phyloP scores from a whole-genome alignment of 2,329 filamentous ascomycete species.

The Leptographium flavum region DNA sequence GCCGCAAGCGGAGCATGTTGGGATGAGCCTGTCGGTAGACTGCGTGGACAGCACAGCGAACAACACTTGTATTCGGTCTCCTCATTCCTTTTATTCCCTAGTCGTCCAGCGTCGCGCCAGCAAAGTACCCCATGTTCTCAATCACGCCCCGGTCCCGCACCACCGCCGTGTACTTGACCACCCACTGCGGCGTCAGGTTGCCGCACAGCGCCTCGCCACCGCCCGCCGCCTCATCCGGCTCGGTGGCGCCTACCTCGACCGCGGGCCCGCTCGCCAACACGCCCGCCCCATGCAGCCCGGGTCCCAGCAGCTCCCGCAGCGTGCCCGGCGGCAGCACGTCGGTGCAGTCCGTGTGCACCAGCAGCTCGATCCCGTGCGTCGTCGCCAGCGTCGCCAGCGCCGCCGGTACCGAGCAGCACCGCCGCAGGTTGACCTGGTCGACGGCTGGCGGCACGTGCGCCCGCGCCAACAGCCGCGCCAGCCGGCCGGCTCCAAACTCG shows the following conservation, averaged over 20 bases:
- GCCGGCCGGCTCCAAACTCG: conserved; percentile 78
- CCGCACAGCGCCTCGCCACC: conserved; percentile 47
- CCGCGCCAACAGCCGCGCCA: conserved; percentile 60
- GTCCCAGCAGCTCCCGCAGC: conserved; percentile 67
- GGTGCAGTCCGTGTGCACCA: conserved; percentile 89
- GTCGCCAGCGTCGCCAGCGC: conserved; percentile 76
- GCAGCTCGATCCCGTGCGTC: conserved; percentile 65
- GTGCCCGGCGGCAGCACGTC: conserved; percentile 82
- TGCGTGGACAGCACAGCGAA: background rate
- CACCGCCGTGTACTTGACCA: conserved; percentile 93
- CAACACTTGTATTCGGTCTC: too few relatives aligned
- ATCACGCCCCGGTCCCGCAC: conserved; percentile 89
- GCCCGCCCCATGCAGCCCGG: conserved; percentile 56
- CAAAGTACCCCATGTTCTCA: conserved; percentile 97
- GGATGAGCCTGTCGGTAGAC: too few relatives aligned
- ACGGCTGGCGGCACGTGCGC: conserved; percentile 64
- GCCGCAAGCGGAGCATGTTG: conserved; percentile 93
- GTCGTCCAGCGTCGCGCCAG: conserved; percentile 54
- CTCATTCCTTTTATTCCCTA: too few relatives aligned
- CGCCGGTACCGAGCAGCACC: conserved; percentile 92
- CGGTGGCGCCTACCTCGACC: too few relatives aligned
- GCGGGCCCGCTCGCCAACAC: conserved; percentile 41
- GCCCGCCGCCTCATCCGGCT: conserved; percentile 15
- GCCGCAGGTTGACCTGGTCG: conserved; percentile 89
- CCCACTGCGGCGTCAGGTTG: conserved; percentile 80